Evolutionary conservation across 2,329 filamentous ascomycete species (phyloP).

Genomic region (Monosporascus sp.): DNA sequence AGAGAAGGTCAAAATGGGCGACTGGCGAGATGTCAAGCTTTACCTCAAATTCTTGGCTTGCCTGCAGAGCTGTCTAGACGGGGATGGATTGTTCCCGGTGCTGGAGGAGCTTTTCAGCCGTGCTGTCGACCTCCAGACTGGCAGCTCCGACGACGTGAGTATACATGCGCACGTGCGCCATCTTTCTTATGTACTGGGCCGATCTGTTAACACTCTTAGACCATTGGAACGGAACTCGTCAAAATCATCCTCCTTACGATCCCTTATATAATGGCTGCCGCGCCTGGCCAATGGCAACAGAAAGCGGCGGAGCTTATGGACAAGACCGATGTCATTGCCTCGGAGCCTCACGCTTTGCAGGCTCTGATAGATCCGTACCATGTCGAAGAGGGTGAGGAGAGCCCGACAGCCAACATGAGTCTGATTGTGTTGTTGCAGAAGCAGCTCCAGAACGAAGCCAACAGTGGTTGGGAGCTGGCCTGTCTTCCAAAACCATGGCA

Average conservation of each 20-base stretch:
- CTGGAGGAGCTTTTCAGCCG: slow-evolving; percentile 86
- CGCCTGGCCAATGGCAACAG: slow-evolving; percentile 62
- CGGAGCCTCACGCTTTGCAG: slow-evolving; percentile 80
- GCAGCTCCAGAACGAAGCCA: slow-evolving; percentile 74
- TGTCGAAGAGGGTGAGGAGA: slow-evolving; percentile 55
- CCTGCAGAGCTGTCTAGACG: slow-evolving; percentile 72
- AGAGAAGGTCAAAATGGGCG: slow-evolving; percentile 61
- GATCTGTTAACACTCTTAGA: slow-evolving; percentile 31
- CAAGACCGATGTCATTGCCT: slow-evolving; percentile 92
- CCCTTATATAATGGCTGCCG: slow-evolving; percentile 77
- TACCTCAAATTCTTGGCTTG: slow-evolving; percentile 85
- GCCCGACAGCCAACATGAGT: slow-evolving; percentile 59
- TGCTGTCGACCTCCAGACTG: slow-evolving; percentile 89
- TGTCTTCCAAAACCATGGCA: slow-evolving; percentile 65
- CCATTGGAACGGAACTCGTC: slow-evolving; percentile 77
- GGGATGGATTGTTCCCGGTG: slow-evolving; percentile 77
- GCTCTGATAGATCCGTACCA: slow-evolving; percentile 81
- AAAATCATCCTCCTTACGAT: slow-evolving; percentile 95
- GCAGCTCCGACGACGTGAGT: slow-evolving; percentile 85
- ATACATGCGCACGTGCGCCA: not conserved
- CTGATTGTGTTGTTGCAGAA: slow-evolving; percentile 77
- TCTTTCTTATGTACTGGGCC: not conserved
- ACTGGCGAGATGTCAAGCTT: slow-evolving; percentile 90
- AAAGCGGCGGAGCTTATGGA: slow-evolving; percentile 77
- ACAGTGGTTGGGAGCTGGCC: slow-evolving; percentile 67